These are phyloP conservation scores for Berkeleyomyces basicola DNA, from an alignment of 2,329 filamentous ascomycete genomes.

Conservation along the genomic window DNA sequence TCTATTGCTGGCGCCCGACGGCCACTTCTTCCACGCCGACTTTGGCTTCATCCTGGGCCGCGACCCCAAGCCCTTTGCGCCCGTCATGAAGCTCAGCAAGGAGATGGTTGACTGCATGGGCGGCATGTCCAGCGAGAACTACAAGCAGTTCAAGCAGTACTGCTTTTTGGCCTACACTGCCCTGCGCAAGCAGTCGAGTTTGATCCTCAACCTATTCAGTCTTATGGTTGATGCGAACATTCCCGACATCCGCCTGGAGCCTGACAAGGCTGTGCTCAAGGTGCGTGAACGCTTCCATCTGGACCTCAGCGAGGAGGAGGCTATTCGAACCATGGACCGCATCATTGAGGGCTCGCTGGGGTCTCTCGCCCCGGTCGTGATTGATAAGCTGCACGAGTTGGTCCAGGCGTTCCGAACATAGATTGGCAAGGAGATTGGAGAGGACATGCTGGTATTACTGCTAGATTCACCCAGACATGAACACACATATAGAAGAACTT, in stretches of 20 bases:
- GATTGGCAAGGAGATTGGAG: neutral
- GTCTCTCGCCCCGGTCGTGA: constrained; percentile 80
- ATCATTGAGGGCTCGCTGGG: constrained; percentile 84
- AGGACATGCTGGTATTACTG: neutral
- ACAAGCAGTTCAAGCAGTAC: constrained; percentile 82
- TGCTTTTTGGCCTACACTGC: constrained; percentile 91
- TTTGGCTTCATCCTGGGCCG: constrained; percentile 96
- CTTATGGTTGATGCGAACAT: constrained; percentile 97
- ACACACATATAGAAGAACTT: neutral
- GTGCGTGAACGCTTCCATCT: constrained; percentile 89
- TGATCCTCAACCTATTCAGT: constrained; percentile 89
- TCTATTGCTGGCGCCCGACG: constrained; percentile 73
- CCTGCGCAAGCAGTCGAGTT: constrained; percentile 70
- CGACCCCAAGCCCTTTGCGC: constrained; percentile 93
- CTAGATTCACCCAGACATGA: neutral
- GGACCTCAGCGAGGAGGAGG: constrained; percentile 82
- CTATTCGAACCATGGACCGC: constrained; percentile 70
- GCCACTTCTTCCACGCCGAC: constrained; percentile 94
- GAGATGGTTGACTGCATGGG: constrained; percentile 99
- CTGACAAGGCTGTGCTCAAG: constrained; percentile 86
- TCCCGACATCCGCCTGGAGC: constrained; percentile 80
- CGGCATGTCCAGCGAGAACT: constrained; percentile 63
- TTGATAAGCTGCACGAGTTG: constrained; percentile 86
- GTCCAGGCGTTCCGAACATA: constrained; percentile 79
- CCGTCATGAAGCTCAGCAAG: constrained; percentile 88